Evolutionary conservation across 495 filamentous ascomycete species (phyloP).

Genomic region (Staphylotrichum longicolle): DNA sequence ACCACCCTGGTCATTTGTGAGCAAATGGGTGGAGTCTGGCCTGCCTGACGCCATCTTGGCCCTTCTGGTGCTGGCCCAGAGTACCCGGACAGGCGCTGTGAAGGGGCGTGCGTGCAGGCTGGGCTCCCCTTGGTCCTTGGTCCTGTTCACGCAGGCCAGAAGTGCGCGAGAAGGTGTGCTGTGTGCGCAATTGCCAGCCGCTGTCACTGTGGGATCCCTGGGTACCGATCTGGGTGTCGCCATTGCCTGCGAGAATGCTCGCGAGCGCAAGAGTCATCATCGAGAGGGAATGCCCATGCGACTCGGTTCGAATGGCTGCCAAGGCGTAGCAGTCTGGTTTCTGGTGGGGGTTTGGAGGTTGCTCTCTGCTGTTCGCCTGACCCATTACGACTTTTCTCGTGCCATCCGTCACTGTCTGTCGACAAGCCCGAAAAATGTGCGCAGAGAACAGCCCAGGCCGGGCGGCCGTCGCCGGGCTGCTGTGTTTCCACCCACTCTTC

Average conservation of each 20-base stretch:
- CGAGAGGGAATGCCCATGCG: too few relatives aligned
- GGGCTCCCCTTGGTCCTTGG: not conserved
- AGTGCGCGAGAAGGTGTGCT: slow-evolving; percentile 21
- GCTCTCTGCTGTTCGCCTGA: slow-evolving; percentile 16
- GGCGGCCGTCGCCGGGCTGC: slow-evolving; percentile 11
- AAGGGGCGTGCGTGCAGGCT: slow-evolving; percentile 14
- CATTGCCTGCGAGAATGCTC: slow-evolving; percentile 8
- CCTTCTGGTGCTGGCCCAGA: not conserved
- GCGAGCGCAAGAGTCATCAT: not conserved
- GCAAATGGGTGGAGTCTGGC: slow-evolving; percentile 26
- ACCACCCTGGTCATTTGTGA: slow-evolving; percentile 36
- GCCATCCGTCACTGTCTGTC: slow-evolving; percentile 11
- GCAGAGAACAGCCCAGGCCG: slow-evolving; percentile 16
- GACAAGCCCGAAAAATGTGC: slow-evolving; percentile 8
- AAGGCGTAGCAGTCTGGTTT: not conserved
- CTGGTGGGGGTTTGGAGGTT: not conserved
- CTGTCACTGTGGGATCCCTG: not conserved
- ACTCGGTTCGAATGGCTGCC: not conserved
- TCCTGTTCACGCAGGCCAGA: slow-evolving; percentile 9
- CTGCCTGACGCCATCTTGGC: slow-evolving; percentile 28
- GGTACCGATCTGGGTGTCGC: not conserved
- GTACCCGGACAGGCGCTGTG: not conserved
- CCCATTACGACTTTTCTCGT: slow-evolving; percentile 6
- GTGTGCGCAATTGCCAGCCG: slow-evolving; percentile 18
- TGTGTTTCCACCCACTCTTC: not conserved